These are phyloP conservation scores for Durusdinium trenchii DNA, from an alignment of 73 alveolate species.

Conservation along the genomic window DNA sequence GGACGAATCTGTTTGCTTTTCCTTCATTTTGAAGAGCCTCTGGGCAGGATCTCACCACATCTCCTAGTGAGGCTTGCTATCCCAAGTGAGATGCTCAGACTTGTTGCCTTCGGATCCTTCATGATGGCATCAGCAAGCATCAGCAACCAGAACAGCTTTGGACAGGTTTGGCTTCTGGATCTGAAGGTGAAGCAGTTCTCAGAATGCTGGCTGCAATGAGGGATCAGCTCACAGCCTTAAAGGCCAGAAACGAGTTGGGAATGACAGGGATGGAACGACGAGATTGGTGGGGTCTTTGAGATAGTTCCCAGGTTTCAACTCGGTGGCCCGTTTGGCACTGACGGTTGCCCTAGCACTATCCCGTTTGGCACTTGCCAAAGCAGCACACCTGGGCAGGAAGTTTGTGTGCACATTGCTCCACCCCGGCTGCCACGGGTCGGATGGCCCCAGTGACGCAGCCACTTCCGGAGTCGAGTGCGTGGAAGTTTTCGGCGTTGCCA, in stretches of 20 bases:
- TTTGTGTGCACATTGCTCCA: constrained; percentile 78
- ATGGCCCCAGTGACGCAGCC: neutral
- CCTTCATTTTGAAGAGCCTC: neutral
- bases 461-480: no score
- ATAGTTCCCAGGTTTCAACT: no score
- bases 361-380: no score
- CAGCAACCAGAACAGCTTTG: neutral
- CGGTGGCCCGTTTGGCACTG: no score
- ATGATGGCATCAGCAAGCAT: neutral
- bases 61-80: constrained; percentile 49
- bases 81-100: constrained; percentile 68
- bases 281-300: neutral
- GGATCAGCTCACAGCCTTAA: constrained; percentile 39
- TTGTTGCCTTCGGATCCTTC: neutral
- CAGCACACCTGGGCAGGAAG: constrained; percentile 32
- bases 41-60: constrained; percentile 77
- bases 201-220: constrained; percentile 62
- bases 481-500: neutral
- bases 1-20: no score
- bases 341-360: no score
- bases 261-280: neutral
- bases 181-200: constrained; percentile 56
- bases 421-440: constrained; percentile 78
- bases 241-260: neutral
- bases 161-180: constrained; percentile 51